A percentile compares a stretch with the other conserved stretches of the same genome.
Conservation (phyloP, 371 early-diverging fungal species). For the Saksenaea vasiformis region DNA sequence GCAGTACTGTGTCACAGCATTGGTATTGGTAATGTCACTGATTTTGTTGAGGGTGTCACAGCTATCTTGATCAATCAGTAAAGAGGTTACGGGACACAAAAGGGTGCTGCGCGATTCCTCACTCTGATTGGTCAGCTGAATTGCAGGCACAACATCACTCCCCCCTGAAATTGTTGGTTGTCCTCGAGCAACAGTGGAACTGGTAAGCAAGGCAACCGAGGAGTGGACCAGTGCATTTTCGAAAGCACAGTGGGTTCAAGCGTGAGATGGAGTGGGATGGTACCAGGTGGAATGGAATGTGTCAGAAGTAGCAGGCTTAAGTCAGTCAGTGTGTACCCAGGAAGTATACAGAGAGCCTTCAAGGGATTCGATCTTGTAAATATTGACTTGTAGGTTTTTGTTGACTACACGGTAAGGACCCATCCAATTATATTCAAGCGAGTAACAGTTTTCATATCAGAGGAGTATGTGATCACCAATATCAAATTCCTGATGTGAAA, state of each 20-base stretch:
- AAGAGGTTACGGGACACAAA: neutral
- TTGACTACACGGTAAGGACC: constrained; percentile 11
- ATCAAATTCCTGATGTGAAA: neutral
- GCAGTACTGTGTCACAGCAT: neutral
- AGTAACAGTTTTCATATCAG: constrained; percentile 5
- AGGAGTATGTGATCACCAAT: constrained; percentile 9
- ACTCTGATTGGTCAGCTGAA: neutral
- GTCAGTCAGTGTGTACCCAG: neutral
- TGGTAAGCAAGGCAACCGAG: neutral
- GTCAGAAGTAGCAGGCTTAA: neutral
- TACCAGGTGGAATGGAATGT: neutral
- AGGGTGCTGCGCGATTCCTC: neutral
- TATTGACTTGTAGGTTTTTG: neutral
- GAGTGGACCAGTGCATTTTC: neutral
- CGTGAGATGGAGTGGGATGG: neutral
- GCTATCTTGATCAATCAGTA: neutral
- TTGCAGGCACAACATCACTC: neutral
- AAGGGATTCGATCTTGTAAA: neutral
- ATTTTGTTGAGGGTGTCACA: too few relatives aligned
- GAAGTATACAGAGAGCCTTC: neutral
- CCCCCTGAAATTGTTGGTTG: neutral
- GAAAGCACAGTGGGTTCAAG: neutral
- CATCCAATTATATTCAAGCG: constrained; percentile 17
- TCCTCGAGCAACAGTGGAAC: neutral
- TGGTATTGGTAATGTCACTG: too few relatives aligned